These are phyloP conservation scores for Suillus placidus DNA, from an alignment of 768 basidiomycete species.

Conservation along the genomic window DNA sequence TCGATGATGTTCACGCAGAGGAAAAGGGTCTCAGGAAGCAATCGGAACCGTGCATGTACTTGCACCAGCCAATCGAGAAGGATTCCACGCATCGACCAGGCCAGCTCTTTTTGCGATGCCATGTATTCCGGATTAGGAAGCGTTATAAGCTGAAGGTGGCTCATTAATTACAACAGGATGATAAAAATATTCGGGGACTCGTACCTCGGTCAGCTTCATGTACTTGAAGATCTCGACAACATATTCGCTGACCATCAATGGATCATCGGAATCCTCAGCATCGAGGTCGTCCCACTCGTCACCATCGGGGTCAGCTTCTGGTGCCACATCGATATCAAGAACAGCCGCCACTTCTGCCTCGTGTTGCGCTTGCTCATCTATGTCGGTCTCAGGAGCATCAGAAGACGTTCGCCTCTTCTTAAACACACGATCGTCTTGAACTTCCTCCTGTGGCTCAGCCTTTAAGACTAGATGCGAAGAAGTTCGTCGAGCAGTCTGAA, in stretches of 20 bases:
- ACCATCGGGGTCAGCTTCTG: slow-evolving; percentile 67
- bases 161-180: slow-evolving; percentile 1
- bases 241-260: slow-evolving; percentile 97
- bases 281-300: slow-evolving; percentile 90
- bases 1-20: slow-evolving; percentile 86
- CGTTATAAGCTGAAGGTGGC: slow-evolving; percentile 56
- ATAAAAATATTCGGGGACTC: slow-evolving; percentile 3
- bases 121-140: slow-evolving; percentile 89
- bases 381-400: slow-evolving; percentile 50
- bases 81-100: slow-evolving; percentile 88
- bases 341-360: slow-evolving; percentile 41
- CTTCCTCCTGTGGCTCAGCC: slow-evolving; percentile 48
- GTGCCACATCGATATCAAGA: slow-evolving; percentile 50
- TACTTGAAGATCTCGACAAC: slow-evolving; percentile 93
- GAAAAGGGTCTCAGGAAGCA: slow-evolving; percentile 91
- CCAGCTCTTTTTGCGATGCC: slow-evolving; percentile 77
- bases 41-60: slow-evolving; percentile 83
- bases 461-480: slow-evolving; percentile 35
- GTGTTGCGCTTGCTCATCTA: slow-evolving; percentile 40
- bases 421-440: slow-evolving; percentile 58
- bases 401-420: slow-evolving; percentile 83
- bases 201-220: slow-evolving; percentile 82
- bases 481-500: slow-evolving; percentile 33
- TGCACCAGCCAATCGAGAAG: slow-evolving; percentile 94
- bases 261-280: slow-evolving; percentile 89